phyloP scores from a whole-genome alignment of 495 filamentous ascomycete genomes.

The Friedmanniomyces endolithicus region DNA sequence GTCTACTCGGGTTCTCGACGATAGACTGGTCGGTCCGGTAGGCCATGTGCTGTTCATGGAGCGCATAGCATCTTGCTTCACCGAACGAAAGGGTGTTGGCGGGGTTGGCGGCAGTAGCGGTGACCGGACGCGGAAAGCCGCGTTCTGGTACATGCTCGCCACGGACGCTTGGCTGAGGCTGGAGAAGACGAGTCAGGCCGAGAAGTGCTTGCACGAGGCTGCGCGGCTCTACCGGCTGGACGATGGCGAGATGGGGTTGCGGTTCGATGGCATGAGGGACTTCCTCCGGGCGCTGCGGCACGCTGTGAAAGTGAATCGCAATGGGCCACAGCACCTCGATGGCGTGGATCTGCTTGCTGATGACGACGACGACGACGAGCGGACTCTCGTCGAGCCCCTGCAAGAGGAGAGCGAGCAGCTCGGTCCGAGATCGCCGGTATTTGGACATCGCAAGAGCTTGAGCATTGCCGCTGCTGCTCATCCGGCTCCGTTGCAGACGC shows the following conservation, averaged over 20 bases:
- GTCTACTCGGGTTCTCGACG: constrained; percentile 68
- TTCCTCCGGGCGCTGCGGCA: constrained; percentile 47
- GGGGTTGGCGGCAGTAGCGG: constrained; percentile 48
- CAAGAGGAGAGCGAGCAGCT: constrained; percentile 7
- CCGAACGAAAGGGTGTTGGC: constrained; percentile 52
- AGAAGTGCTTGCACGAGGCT: constrained; percentile 58
- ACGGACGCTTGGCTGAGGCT: constrained; percentile 71
- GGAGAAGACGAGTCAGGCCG: constrained; percentile 55
- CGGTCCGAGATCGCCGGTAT: neutral
- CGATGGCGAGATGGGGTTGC: constrained; percentile 10
- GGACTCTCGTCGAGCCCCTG: constrained; percentile 15
- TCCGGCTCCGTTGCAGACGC: constrained; percentile 16
- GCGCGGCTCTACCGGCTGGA: constrained; percentile 47
- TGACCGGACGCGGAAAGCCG: constrained; percentile 64
- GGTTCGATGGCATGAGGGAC: constrained; percentile 42
- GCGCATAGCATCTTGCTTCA: constrained; percentile 72
- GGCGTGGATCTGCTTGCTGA: constrained; percentile 6
- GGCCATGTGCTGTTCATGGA: constrained; percentile 73
- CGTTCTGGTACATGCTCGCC: constrained; percentile 75
- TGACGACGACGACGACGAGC: neutral
- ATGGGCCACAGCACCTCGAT: constrained; percentile 9
- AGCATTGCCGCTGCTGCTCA: constrained; percentile 10
- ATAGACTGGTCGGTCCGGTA: constrained; percentile 56
- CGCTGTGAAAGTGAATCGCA: constrained; percentile 12
- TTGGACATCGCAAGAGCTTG: constrained; percentile 25